Conservation (phyloP, 192 early-diverging fungal species). For the Linnemannia schmuckeri region DNA sequence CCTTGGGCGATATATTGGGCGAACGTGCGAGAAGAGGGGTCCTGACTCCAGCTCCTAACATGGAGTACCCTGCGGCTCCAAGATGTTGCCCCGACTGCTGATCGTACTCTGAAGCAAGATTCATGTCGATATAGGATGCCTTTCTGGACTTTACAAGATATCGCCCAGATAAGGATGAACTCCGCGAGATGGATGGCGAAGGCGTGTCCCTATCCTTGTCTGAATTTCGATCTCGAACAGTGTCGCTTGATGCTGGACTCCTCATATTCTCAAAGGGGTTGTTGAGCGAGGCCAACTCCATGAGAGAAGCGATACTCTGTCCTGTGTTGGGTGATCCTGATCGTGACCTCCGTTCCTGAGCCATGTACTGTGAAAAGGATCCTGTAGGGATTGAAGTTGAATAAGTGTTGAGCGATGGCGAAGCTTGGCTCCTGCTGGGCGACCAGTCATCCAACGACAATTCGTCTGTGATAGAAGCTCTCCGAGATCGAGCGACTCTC, state of each 20-base stretch:
- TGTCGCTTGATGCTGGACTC: constrained; percentile 42
- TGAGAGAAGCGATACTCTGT: constrained; percentile 51
- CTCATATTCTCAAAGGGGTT: constrained; percentile 53
- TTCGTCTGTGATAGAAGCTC: constrained; percentile 53
- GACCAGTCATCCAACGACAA: constrained; percentile 51
- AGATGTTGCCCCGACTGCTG: constrained; percentile 17
- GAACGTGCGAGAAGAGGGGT: constrained; percentile 47
- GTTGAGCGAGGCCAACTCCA: constrained; percentile 40
- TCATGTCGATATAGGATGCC: constrained; percentile 54
- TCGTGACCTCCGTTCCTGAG: constrained; percentile 34
- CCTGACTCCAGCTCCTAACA: constrained; percentile 32
- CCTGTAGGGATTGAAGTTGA: constrained; percentile 56
- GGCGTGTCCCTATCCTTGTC: constrained; percentile 50
- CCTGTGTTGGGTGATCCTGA: constrained; percentile 44
- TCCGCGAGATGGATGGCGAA: constrained; percentile 48
- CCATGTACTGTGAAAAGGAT: constrained; percentile 54
- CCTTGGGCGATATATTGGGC: constrained; percentile 49
- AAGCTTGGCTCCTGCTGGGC: constrained; percentile 28
- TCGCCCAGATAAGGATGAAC: constrained; percentile 50
- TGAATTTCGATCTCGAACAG: constrained; percentile 38
- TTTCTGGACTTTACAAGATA: constrained; percentile 52
- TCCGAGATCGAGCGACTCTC: constrained; percentile 31
- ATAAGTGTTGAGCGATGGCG: constrained; percentile 51
- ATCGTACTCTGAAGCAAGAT: constrained; percentile 36
- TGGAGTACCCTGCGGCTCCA: constrained; percentile 17